Percentiles rank a stretch among this genome's conserved stretches.
Evolutionary conservation across 2,329 filamentous ascomycete species (phyloP).

Genomic region (Penicillium olsonii): DNA sequence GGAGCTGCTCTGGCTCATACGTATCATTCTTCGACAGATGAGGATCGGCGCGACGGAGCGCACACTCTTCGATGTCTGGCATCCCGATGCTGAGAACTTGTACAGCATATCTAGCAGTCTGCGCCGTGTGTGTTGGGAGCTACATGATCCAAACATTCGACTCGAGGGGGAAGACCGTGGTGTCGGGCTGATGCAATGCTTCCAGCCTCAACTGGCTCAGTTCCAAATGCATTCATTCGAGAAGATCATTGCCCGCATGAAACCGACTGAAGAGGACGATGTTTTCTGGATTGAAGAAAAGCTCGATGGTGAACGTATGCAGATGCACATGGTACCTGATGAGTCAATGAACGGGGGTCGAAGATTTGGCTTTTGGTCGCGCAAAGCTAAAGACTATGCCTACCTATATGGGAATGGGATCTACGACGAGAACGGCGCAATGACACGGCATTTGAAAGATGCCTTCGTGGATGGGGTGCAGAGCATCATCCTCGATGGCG

Average conservation of each 20-base stretch:
- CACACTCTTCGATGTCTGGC: slow-evolving; percentile 82
- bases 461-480: slow-evolving; percentile 77
- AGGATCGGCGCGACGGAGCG: slow-evolving; percentile 78
- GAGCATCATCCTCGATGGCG: slow-evolving; percentile 90
- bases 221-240: slow-evolving; percentile 84
- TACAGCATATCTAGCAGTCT: slow-evolving; percentile 93
- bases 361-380: slow-evolving; percentile 85
- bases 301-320: slow-evolving; percentile 94
- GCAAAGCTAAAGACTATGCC: slow-evolving; percentile 94
- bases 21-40: slow-evolving; percentile 84
- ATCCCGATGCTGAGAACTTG: slow-evolving; percentile 72
- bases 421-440: slow-evolving; percentile 70
- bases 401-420: slow-evolving; percentile 85
- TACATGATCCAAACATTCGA: slow-evolving; percentile 71
- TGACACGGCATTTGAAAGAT: slow-evolving; percentile 76
- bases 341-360: slow-evolving; percentile 66
- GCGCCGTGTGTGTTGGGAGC: slow-evolving; percentile 89
- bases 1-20: slow-evolving; percentile 90
- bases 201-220: slow-evolving; percentile 91
- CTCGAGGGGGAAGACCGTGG: slow-evolving; percentile 74
- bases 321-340: slow-evolving; percentile 86
- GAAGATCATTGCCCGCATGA: slow-evolving; percentile 71
- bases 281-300: slow-evolving; percentile 99
- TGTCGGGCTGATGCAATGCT: slow-evolving; percentile 86
- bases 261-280: slow-evolving; percentile 66